phyloP scores from a whole-genome alignment of 2,329 filamentous ascomycete genomes.

The Xylariaceae sp. region DNA sequence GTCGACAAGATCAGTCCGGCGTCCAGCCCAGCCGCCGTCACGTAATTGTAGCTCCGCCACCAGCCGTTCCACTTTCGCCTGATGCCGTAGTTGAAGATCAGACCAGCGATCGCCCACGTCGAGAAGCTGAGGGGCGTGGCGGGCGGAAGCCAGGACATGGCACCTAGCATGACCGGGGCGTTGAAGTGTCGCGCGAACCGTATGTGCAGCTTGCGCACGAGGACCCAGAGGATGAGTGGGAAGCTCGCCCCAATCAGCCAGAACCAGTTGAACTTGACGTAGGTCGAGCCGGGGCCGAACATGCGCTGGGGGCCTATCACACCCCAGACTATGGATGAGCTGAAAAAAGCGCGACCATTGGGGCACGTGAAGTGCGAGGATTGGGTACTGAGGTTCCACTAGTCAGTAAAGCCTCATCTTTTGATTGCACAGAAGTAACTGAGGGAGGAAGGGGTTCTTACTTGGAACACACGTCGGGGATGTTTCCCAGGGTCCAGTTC shows the following conservation, averaged over 20 bases:
- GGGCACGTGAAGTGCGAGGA: constrained; percentile 40
- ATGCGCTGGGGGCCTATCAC: constrained; percentile 53
- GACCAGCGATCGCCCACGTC: constrained; percentile 53
- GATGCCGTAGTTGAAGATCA: constrained; percentile 55
- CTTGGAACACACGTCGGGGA: constrained; percentile 38
- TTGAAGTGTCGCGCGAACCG: constrained; percentile 46
- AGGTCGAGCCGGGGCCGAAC: constrained; percentile 48
- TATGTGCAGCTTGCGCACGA: constrained; percentile 36
- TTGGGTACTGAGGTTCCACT: constrained; percentile 31
- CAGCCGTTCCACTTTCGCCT: constrained; percentile 50
- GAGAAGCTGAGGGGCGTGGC: constrained; percentile 58
- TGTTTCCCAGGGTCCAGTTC: constrained; percentile 42
- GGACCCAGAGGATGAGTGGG: constrained; percentile 44
- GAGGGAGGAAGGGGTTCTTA: constrained; percentile 21
- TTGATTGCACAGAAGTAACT: too few relatives aligned
- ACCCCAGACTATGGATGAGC: constrained; percentile 52
- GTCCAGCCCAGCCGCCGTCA: constrained; percentile 36
- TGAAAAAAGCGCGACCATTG: constrained; percentile 42
- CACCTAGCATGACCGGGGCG: constrained; percentile 55
- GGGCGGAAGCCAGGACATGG: constrained; percentile 49
- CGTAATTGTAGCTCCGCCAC: constrained; percentile 49
- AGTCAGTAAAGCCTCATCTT: too few relatives aligned
- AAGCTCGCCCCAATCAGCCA: constrained; percentile 47
- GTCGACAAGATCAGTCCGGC: constrained; percentile 35
- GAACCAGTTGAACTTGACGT: constrained; percentile 48